Evolutionary conservation across 2,329 filamentous ascomycete species (phyloP).

Genomic region (Metarhizium humberi): DNA sequence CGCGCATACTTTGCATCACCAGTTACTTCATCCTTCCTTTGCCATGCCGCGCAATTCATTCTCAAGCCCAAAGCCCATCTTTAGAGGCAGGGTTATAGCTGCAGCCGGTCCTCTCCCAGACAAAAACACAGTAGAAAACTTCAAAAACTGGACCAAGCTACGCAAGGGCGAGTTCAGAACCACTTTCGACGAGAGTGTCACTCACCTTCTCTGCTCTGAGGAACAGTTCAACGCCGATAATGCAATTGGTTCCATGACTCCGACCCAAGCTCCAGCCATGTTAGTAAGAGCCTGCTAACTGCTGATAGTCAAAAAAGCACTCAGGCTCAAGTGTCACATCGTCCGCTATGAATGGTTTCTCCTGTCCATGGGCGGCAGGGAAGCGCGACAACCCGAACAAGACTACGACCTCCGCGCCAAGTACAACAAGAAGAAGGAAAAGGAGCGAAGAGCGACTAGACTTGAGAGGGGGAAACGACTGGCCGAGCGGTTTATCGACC

Average conservation of each 20-base stretch:
- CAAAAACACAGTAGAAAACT: conserved; percentile 39
- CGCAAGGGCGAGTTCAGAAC: conserved; percentile 51
- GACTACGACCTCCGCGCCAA: conserved; percentile 33
- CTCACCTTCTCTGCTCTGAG: conserved; percentile 62
- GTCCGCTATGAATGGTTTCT: conserved; percentile 45
- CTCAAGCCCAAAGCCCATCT: conserved; percentile 27
- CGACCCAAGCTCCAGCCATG: background rate
- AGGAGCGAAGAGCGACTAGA: conserved; percentile 22
- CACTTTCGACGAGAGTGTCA: conserved; percentile 45
- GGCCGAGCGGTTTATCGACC: conserved; percentile 36
- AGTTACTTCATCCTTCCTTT: background rate
- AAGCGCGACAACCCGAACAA: conserved; percentile 13
- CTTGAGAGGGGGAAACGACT: conserved; percentile 28
- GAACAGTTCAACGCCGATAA: conserved; percentile 45
- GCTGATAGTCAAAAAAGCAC: conserved; percentile 24
- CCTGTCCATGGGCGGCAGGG: conserved; percentile 25
- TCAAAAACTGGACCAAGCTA: conserved; percentile 55
- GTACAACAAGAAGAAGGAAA: conserved; percentile 19
- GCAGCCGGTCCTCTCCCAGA: conserved; percentile 48
- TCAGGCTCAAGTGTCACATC: conserved; percentile 28
- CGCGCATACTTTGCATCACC: background rate
- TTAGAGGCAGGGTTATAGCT: conserved; percentile 46
- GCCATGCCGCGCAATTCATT: background rate
- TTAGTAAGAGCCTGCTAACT: background rate
- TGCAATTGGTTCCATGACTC: conserved; percentile 22